phyloP scores from a whole-genome alignment of 2,329 filamentous ascomycete species.

The Trichoderma sp. region DNA sequence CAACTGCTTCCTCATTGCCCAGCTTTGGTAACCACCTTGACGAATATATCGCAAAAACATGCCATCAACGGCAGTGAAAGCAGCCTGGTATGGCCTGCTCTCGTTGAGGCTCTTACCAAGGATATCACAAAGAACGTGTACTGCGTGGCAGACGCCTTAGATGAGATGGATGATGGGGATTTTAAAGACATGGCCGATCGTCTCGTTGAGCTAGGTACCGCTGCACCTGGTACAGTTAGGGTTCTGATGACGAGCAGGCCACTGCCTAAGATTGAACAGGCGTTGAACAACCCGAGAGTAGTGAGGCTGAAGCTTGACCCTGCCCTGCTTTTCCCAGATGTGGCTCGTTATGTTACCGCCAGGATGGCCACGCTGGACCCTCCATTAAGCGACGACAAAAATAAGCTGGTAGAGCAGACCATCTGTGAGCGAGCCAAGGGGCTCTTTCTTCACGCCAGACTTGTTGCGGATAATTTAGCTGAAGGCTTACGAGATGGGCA shows the following conservation, averaged over 20 bases:
- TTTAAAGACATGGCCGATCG: background rate
- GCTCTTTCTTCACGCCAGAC: background rate
- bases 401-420: background rate
- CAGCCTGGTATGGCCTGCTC: background rate
- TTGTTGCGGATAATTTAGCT: background rate
- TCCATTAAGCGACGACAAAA: background rate
- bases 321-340: background rate
- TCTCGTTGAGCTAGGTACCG: background rate
- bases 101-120: background rate
- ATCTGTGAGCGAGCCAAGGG: background rate
- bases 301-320: background rate
- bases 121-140: background rate
- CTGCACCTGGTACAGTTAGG: background rate
- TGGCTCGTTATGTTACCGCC: background rate
- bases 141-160: background rate
- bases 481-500: background rate
- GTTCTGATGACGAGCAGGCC: background rate
- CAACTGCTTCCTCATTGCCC: background rate
- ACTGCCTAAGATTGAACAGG: background rate
- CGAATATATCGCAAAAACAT: background rate
- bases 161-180: constrained; percentile 1
- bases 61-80: background rate
- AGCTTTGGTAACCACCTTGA: background rate
- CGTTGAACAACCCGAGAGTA: background rate
- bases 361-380: background rate